Evolutionary conservation across 371 early-diverging fungal species (phyloP).

Genomic region (Haplosporangium sp.): DNA sequence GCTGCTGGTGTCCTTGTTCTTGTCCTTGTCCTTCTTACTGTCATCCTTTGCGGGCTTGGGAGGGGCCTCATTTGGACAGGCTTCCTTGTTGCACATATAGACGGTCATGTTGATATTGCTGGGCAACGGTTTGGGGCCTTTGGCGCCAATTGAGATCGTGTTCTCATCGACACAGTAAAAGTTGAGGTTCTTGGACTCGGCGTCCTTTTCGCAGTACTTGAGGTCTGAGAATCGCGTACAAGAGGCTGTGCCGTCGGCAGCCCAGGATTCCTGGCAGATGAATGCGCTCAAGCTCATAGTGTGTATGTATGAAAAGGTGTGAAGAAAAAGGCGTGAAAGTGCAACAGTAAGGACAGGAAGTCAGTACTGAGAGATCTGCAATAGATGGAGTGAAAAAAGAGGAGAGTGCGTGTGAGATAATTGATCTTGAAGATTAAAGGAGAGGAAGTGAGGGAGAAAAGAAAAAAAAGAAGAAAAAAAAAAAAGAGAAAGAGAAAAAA

Average conservation of each 20-base stretch:
- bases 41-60: neutral
- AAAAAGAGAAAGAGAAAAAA: neutral
- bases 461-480: neutral
- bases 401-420: too few relatives aligned
- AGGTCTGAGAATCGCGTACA: conserved; percentile 25
- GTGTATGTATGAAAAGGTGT: neutral
- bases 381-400: neutral
- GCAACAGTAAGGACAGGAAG: neutral
- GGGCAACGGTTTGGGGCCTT: conserved; percentile 21
- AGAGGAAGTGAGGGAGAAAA: neutral
- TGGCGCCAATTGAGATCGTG: conserved; percentile 23
- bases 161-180: conserved; percentile 25
- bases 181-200: conserved; percentile 2
- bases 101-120: conserved; percentile 14
- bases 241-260: conserved; percentile 18
- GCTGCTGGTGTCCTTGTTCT: neutral
- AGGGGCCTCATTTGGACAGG: conserved; percentile 27
- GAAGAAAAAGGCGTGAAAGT: conserved; percentile 3
- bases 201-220: conserved; percentile 22
- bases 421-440: neutral
- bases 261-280: conserved; percentile 28
- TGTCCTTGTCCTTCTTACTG: neutral
- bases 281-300: neutral
- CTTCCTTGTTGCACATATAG: conserved; percentile 11
- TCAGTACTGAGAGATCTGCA: neutral